A percentile compares a stretch with the other conserved stretches of the same genome.
phyloP scores from a whole-genome alignment of 306 rosid species.

The Cicer chorassanicum region DNA sequence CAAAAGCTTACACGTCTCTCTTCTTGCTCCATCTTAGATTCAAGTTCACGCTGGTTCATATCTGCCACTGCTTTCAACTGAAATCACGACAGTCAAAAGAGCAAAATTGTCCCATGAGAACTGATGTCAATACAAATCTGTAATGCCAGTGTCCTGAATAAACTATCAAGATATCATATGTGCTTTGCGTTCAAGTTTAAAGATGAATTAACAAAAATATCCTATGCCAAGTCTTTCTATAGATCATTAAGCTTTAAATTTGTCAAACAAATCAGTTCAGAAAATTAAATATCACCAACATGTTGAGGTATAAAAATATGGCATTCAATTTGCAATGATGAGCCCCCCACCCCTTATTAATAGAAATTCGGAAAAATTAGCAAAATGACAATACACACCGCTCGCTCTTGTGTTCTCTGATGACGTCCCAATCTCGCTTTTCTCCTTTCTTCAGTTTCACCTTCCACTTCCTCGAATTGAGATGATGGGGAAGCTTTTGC shows the following conservation, averaged over 20 bases:
- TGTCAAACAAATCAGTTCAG: slow-evolving; percentile 22
- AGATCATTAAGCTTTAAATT: slow-evolving; percentile 11
- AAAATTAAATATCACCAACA: slow-evolving; percentile 8
- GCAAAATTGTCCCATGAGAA: slow-evolving; percentile 22
- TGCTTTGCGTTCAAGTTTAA: slow-evolving; percentile 13
- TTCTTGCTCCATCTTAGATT: slow-evolving; percentile 82
- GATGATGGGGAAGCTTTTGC: slow-evolving; percentile 60
- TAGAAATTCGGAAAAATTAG: slow-evolving; percentile 26
- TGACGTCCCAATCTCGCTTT: slow-evolving; percentile 75
- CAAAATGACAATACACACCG: slow-evolving; percentile 60
- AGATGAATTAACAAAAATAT: slow-evolving; percentile 24
- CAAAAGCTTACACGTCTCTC: slow-evolving; percentile 78
- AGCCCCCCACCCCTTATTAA: not conserved
- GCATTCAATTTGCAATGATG: slow-evolving; percentile 24
- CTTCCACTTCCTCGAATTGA: slow-evolving; percentile 78
- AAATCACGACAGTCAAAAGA: slow-evolving; percentile 43
- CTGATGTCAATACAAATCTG: slow-evolving; percentile 24
- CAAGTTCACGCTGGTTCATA: slow-evolving; percentile 84
- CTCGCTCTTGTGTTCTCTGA: slow-evolving; percentile 71
- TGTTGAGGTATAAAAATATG: slow-evolving; percentile 1
- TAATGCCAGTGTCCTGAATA: slow-evolving; percentile 28
- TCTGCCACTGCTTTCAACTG: slow-evolving; percentile 90
- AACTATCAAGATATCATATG: slow-evolving; percentile 26
- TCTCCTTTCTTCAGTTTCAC: slow-evolving; percentile 90
- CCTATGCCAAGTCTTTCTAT: slow-evolving; percentile 30